Conservation (phyloP, 129 eudicot species). For the Escallonia rubra region DNA sequence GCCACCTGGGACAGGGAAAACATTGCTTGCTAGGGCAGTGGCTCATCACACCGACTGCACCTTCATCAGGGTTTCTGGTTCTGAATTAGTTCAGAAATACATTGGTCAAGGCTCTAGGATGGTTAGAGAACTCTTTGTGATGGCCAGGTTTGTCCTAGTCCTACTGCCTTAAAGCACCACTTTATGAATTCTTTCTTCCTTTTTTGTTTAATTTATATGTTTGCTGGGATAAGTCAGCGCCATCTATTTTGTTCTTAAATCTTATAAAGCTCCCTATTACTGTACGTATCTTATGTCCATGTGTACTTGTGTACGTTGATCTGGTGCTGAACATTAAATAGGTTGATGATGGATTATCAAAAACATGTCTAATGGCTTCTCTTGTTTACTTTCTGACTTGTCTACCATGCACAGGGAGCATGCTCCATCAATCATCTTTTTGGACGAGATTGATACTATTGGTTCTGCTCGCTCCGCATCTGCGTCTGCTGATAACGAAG, state of each 20-base stretch:
- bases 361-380: too few relatives aligned
- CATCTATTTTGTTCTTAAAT: too few relatives aligned
- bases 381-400: too few relatives aligned
- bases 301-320: too few relatives aligned
- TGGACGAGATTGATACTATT: constrained; percentile 44
- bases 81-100: constrained; percentile 50
- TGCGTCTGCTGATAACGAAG: constrained; percentile 45
- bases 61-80: constrained; percentile 59
- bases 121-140: constrained; percentile 51
- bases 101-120: constrained; percentile 55
- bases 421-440: constrained; percentile 41
- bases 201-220: too few relatives aligned
- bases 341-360: too few relatives aligned
- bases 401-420: constrained; percentile 23
- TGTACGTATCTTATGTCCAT: too few relatives aligned
- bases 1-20: constrained; percentile 66
- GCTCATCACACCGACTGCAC: constrained; percentile 65
- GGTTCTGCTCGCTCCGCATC: constrained; percentile 40
- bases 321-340: too few relatives aligned
- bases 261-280: neutral
- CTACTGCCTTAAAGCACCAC: neutral
- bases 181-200: too few relatives aligned
- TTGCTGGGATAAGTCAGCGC: neutral
- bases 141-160: constrained; percentile 38
- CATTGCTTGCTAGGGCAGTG: constrained; percentile 52